Percentiles rank a stretch among this genome's conserved stretches.
Conservation (phyloP, 768 basidiomycete species). For the Holtermannia corniformis region DNA sequence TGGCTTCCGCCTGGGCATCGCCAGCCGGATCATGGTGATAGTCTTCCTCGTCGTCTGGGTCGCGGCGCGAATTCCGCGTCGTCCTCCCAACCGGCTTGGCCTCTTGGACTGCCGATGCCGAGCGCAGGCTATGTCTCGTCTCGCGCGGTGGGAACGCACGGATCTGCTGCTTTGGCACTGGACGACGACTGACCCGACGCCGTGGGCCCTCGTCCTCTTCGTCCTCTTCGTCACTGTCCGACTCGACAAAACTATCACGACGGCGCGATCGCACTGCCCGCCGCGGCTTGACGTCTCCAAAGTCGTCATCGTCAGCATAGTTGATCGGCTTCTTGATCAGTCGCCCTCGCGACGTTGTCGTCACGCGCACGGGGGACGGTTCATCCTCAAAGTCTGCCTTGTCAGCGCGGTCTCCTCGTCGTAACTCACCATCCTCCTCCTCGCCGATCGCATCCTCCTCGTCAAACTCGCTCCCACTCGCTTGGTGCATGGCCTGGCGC, state of each 20-base stretch:
- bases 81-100: slow-evolving; percentile 12
- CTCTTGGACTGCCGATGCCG: neutral
- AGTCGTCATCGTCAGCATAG: slow-evolving; percentile 1
- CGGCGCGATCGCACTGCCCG: neutral
- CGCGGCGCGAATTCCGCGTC: slow-evolving; percentile 4
- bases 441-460: neutral
- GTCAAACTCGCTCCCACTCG: neutral
- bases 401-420: neutral
- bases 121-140: neutral
- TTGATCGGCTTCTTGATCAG: neutral
- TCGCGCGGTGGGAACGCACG: slow-evolving; percentile 1
- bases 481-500: neutral
- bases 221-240: slow-evolving; percentile 3
- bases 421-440: neutral
- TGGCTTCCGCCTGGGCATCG: neutral
- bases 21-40: neutral
- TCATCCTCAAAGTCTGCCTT: no score
- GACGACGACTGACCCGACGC: neutral
- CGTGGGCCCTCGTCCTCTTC: neutral
- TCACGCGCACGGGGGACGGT: no score
- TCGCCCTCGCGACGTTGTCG: neutral
- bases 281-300: neutral
- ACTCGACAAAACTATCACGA: neutral
- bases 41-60: slow-evolving; percentile 23
- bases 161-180: slow-evolving; percentile 3